phyloP scores from a whole-genome alignment of 2,329 filamentous ascomycete genomes.

The Cytospora chrysosperma region DNA sequence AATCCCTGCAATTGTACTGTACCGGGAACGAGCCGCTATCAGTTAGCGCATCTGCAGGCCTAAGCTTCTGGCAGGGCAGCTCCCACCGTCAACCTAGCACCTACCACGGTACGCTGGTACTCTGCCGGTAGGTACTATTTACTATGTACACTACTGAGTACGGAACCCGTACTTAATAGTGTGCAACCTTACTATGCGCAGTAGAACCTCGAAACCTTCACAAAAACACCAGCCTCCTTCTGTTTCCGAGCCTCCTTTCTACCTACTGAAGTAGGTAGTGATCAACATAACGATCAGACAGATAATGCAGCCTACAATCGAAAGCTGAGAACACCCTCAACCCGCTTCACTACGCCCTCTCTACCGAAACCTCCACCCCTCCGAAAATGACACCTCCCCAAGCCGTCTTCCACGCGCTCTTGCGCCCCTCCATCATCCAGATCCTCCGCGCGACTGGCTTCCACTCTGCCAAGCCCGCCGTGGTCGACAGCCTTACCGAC shows the following conservation, averaged over 20 bases:
- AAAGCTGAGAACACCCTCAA: not conserved
- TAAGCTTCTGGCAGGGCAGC: slow-evolving; percentile 1
- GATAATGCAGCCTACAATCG: not conserved
- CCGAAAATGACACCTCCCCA: slow-evolving; percentile 45
- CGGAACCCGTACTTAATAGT: too few relatives aligned
- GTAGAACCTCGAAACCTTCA: too few relatives aligned
- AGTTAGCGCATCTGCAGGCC: not conserved
- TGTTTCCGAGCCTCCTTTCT: not conserved
- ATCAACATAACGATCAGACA: not conserved
- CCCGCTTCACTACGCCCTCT: not conserved
- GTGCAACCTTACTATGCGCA: too few relatives aligned
- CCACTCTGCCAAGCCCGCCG: slow-evolving; percentile 75
- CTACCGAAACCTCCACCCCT: not conserved
- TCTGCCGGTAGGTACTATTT: too few relatives aligned
- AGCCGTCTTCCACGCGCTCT: slow-evolving; percentile 67
- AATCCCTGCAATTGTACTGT: not conserved
- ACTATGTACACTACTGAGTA: too few relatives aligned
- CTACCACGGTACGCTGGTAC: not conserved
- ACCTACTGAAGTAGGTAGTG: too few relatives aligned
- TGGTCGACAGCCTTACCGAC: slow-evolving; percentile 85
- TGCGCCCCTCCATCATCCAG: slow-evolving; percentile 85
- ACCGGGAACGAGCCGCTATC: slow-evolving; percentile 1
- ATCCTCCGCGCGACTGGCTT: slow-evolving; percentile 91
- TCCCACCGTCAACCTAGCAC: not conserved
- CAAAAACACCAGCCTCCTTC: not conserved